These are phyloP conservation scores for Vanderwaltozyma polyspora DNA, from an alignment of 805 yeast genomes.

Conservation along the genomic window DNA sequence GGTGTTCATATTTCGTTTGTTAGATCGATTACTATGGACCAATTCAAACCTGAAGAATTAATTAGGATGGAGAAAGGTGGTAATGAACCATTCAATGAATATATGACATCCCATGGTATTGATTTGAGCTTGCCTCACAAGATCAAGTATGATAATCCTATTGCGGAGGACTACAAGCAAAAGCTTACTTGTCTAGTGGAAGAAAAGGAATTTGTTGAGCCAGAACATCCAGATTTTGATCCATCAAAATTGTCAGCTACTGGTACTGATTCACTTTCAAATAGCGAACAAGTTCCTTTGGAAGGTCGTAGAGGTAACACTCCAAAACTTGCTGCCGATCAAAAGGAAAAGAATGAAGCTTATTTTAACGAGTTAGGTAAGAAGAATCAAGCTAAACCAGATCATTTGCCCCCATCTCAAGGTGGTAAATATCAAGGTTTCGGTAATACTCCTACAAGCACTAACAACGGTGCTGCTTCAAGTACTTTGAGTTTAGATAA, in stretches of 20 bases:
- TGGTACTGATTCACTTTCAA: constrained; percentile 3
- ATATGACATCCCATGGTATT: constrained; percentile 62
- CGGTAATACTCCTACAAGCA: constrained; percentile 56
- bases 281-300: constrained; percentile 3
- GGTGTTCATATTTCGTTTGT: constrained; percentile 97
- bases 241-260: constrained; percentile 12
- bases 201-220: constrained; percentile 57
- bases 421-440: constrained; percentile 92
- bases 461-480: constrained; percentile 1
- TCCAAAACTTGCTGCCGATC: constrained; percentile 20
- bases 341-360: constrained; percentile 58
- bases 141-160: constrained; percentile 72
- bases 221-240: constrained; percentile 41
- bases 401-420: constrained; percentile 75
- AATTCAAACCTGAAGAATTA: constrained; percentile 87
- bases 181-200: constrained; percentile 64
- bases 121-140: constrained; percentile 53
- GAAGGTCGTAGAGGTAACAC: constrained; percentile 36
- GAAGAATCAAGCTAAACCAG: constrained; percentile 62
- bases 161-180: constrained; percentile 90
- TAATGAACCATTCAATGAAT: constrained; percentile 60
- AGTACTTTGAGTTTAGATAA: constrained; percentile 48
- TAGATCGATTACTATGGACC: constrained; percentile 96
- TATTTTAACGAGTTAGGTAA: constrained; percentile 76
- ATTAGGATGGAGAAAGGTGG: constrained; percentile 91